Conservation (phyloP, 2,329 filamentous ascomycete genomes). For the Alternaria burnsii region DNA sequence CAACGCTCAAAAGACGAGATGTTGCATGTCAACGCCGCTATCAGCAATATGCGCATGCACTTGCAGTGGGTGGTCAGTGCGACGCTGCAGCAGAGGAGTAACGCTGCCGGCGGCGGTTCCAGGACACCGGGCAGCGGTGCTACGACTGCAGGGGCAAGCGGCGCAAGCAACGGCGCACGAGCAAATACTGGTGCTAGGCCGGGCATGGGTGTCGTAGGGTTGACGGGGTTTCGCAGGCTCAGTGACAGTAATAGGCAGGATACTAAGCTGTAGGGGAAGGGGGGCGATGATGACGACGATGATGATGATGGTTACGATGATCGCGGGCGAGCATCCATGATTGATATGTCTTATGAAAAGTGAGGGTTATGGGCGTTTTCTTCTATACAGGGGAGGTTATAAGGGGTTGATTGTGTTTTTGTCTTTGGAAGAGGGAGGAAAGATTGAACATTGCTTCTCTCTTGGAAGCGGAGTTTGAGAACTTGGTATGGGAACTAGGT, state of each 20-base stretch:
- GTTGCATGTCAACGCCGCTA: slow-evolving; percentile 67
- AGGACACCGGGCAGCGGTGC: slow-evolving; percentile 32
- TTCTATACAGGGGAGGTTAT: neutral
- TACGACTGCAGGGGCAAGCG: slow-evolving; percentile 21
- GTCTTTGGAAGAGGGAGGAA: too few species aligned
- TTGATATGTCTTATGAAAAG: slow-evolving; percentile 31
- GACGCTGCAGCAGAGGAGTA: slow-evolving; percentile 57
- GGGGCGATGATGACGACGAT: neutral
- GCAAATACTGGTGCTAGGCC: slow-evolving; percentile 27
- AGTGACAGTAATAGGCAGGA: slow-evolving; percentile 50
- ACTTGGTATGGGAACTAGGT: neutral
- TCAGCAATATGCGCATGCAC: slow-evolving; percentile 67
- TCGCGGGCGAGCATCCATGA: slow-evolving; percentile 15
- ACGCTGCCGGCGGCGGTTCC: slow-evolving; percentile 35
- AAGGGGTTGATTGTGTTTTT: neutral
- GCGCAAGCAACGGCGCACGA: slow-evolving; percentile 38
- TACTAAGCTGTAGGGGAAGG: slow-evolving; percentile 41
- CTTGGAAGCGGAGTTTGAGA: neutral
- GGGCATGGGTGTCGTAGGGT: slow-evolving; percentile 37
- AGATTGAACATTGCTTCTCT: neutral
- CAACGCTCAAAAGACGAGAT: slow-evolving; percentile 69
- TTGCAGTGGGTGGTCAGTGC: slow-evolving; percentile 70
- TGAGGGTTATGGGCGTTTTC: slow-evolving; percentile 10
- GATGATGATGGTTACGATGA: neutral
- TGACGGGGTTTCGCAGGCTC: slow-evolving; percentile 34